Conservation (phyloP, 768 basidiomycete species). For the Boletus vinaceobasis region DNA sequence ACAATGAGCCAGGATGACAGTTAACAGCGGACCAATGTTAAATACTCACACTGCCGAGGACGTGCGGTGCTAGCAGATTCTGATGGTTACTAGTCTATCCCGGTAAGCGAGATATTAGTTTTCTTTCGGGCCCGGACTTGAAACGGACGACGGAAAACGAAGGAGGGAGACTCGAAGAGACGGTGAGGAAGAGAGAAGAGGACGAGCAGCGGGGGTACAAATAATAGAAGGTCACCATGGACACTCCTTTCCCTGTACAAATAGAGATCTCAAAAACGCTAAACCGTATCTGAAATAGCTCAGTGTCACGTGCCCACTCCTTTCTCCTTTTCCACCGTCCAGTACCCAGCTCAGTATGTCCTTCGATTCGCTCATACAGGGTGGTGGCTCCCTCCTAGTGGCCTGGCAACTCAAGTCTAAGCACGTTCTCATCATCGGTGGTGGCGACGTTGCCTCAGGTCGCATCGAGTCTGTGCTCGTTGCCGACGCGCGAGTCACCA, state of each 20-base stretch:
- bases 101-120: neutral
- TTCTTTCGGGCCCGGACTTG: neutral
- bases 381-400: conserved; percentile 78
- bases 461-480: conserved; percentile 82
- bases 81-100: conserved; percentile 12
- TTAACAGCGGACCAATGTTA: conserved; percentile 2
- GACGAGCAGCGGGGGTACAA: neutral
- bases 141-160: neutral
- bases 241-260: conserved; percentile 12
- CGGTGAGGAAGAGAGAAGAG: neutral
- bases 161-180: neutral
- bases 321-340: neutral
- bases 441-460: conserved; percentile 87
- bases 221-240: conserved; percentile 18
- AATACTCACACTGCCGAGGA: conserved; percentile 2
- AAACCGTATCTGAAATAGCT: no score
- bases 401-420: conserved; percentile 91
- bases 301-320: conserved; percentile 4
- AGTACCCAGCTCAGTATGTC: conserved; percentile 7
- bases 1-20: neutral
- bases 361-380: conserved; percentile 12
- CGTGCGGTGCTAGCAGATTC: neutral
- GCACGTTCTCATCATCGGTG: conserved; percentile 87
- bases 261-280: neutral
- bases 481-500: conserved; percentile 72